Evolutionary conservation across 2,329 filamentous ascomycete genomes (phyloP).

Genomic region (Fusarium bactridioides): DNA sequence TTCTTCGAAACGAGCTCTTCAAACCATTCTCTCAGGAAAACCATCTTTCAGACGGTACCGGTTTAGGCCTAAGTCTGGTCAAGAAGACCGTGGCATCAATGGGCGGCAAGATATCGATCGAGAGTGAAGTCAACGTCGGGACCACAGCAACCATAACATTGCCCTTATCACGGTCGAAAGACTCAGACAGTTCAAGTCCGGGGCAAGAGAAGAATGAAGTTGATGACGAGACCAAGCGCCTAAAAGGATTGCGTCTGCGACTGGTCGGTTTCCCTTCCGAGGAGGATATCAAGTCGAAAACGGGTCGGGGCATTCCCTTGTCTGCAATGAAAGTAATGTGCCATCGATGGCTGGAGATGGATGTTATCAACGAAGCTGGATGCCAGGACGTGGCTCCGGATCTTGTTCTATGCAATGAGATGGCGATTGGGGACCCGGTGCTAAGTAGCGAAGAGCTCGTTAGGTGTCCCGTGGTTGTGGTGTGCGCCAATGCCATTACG

Average conservation of each 20-base stretch:
- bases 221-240: slow-evolving; percentile 37
- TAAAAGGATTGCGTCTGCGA: slow-evolving; percentile 43
- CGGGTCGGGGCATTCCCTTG: slow-evolving; percentile 12
- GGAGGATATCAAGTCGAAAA: neutral
- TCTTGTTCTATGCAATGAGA: slow-evolving; percentile 39
- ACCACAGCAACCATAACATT: slow-evolving; percentile 48
- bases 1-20: slow-evolving; percentile 68
- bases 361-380: slow-evolving; percentile 11
- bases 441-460: slow-evolving; percentile 3
- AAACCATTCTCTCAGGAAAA: slow-evolving; percentile 72
- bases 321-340: slow-evolving; percentile 29
- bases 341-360: slow-evolving; percentile 34
- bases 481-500: slow-evolving; percentile 45
- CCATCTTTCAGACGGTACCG: slow-evolving; percentile 65
- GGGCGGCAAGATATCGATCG: slow-evolving; percentile 65
- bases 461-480: slow-evolving; percentile 41
- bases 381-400: slow-evolving; percentile 32
- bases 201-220: slow-evolving; percentile 39
- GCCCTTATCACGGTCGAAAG: slow-evolving; percentile 34
- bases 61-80: slow-evolving; percentile 72
- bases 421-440: slow-evolving; percentile 5
- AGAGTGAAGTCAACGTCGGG: slow-evolving; percentile 51
- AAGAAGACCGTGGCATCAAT: slow-evolving; percentile 66
- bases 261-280: slow-evolving; percentile 19
- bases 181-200: neutral